Evolutionary conservation across 345 rosid genomes (phyloP).

Genomic region (Arabis hirsuta): DNA sequence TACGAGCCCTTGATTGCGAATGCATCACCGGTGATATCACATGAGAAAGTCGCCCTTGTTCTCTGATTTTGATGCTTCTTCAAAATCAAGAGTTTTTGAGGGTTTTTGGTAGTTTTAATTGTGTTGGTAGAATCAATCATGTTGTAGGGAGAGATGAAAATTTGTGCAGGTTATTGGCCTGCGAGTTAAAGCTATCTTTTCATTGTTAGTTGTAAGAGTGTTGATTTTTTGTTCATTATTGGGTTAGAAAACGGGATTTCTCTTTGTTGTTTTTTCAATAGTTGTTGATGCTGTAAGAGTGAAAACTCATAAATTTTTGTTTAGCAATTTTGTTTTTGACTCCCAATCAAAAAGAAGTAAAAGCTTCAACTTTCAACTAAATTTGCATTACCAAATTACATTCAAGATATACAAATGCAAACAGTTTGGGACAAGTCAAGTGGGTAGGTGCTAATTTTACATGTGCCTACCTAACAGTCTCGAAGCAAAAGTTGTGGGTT

Average conservation of each 20-base stretch:
- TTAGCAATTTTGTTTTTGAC: constrained; percentile 13
- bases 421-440: no score
- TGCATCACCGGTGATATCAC: constrained; percentile 68
- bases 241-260: constrained; percentile 15
- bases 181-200: constrained; percentile 23
- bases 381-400: neutral
- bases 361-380: neutral
- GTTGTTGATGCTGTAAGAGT: constrained; percentile 32
- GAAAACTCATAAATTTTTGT: constrained; percentile 22
- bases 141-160: constrained; percentile 33
- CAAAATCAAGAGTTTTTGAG: constrained; percentile 35
- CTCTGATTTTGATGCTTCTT: constrained; percentile 51
- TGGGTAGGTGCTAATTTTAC: no score
- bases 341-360: neutral
- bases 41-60: constrained; percentile 85
- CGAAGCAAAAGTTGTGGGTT: no score
- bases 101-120: constrained; percentile 39
- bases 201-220: constrained; percentile 28
- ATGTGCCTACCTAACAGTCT: no score
- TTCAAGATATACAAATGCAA: neutral
- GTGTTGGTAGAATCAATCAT: constrained; percentile 33
- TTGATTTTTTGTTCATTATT: constrained; percentile 26
- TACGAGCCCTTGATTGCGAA: constrained; percentile 89
- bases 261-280: neutral
- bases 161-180: constrained; percentile 38